A percentile compares a stretch with the other conserved stretches of the same genome.
These are phyloP conservation scores for Populus euphratica DNA, from an alignment of 345 rosid species.

Conservation along the genomic window DNA sequence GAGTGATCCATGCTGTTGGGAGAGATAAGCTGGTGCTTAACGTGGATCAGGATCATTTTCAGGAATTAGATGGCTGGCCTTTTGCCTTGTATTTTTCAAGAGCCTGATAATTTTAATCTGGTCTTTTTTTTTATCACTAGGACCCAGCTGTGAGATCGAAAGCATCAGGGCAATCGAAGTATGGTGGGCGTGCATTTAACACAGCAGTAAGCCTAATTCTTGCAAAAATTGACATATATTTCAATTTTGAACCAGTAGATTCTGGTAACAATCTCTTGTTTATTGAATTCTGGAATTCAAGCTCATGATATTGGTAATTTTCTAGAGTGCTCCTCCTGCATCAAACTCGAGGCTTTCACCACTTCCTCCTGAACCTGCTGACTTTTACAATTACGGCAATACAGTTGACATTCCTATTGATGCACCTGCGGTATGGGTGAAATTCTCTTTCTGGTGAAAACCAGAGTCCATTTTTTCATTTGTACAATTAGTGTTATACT, in stretches of 20 bases:
- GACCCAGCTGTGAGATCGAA: constrained; percentile 50
- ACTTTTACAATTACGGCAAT: constrained; percentile 27
- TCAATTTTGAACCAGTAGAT: neutral
- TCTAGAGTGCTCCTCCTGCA: constrained; percentile 28
- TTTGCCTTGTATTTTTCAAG: neutral
- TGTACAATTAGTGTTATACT: neutral
- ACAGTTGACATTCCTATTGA: constrained; percentile 36
- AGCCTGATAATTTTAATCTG: neutral
- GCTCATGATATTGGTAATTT: neutral
- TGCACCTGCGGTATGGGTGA: constrained; percentile 14
- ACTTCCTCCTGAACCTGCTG: constrained; percentile 35
- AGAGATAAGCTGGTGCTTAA: neutral
- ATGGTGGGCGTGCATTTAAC: constrained; percentile 48
- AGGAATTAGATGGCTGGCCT: neutral
- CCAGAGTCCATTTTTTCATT: neutral
- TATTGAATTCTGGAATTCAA: neutral
- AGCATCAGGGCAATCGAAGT: constrained; percentile 39
- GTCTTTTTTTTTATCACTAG: constrained; percentile 22
- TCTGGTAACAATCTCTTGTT: neutral
- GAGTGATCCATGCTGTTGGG: neutral
- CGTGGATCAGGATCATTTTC: neutral
- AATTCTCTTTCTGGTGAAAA: constrained; percentile 4
- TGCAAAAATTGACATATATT: neutral
- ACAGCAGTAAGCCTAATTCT: constrained; percentile 41
- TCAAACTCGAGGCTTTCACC: constrained; percentile 33